These are phyloP conservation scores for Mycena latifolia DNA, from an alignment of 768 basidiomycete genomes.

Conservation along the genomic window DNA sequence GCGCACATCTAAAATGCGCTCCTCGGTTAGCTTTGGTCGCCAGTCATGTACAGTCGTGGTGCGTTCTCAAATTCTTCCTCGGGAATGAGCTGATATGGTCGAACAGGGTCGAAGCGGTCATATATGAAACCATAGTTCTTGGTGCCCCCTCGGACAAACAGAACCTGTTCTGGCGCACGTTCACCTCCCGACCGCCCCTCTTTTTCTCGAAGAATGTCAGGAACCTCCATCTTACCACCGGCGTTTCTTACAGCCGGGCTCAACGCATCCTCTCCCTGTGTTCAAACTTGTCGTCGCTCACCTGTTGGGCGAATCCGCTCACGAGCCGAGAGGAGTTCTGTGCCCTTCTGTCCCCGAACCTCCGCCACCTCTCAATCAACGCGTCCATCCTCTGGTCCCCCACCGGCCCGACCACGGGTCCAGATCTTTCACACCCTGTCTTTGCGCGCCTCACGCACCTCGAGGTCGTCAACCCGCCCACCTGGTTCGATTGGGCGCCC, in stretches of 20 bases:
- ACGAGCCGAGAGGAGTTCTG: slow-evolving; percentile 17
- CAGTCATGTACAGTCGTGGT: slow-evolving; percentile 38
- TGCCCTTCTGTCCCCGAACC: slow-evolving; percentile 14
- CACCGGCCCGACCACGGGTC: background rate
- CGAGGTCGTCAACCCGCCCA: slow-evolving; percentile 40
- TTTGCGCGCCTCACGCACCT: slow-evolving; percentile 34
- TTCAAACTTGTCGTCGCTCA: slow-evolving; percentile 38
- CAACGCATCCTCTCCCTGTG: slow-evolving; percentile 43
- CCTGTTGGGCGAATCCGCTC: slow-evolving; percentile 44
- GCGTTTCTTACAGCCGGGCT: slow-evolving; percentile 37
- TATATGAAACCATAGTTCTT: slow-evolving; percentile 49
- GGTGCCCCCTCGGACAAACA: slow-evolving; percentile 35
- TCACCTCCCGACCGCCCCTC: slow-evolving; percentile 40
- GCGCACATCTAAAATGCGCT: slow-evolving; percentile 40
- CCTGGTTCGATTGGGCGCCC: slow-evolving; percentile 43
- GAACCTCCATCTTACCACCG: slow-evolving; percentile 41
- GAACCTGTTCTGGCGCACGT: slow-evolving; percentile 44
- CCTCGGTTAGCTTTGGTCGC: slow-evolving; percentile 43
- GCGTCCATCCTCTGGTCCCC: slow-evolving; percentile 23
- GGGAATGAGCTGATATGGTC: background rate
- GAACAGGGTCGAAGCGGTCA: slow-evolving; percentile 47
- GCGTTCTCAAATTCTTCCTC: background rate
- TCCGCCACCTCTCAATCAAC: slow-evolving; percentile 24
- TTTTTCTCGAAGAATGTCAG: slow-evolving; percentile 48
- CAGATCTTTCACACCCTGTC: slow-evolving; percentile 24